Evolutionary conservation across 1,139 yeast genomes (phyloP).

Genomic region (Candida frijolesensis): DNA sequence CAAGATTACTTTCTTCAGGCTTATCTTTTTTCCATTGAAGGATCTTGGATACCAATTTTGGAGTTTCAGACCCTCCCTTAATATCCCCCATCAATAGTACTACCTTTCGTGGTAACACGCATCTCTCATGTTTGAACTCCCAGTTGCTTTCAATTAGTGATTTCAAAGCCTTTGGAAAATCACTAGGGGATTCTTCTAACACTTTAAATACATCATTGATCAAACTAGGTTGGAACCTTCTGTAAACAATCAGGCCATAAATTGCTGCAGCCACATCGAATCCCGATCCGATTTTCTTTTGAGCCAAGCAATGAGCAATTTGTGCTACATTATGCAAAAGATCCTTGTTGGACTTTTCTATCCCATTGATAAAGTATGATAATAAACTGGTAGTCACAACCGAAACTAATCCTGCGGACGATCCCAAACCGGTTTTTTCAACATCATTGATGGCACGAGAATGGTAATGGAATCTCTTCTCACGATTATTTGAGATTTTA

Average conservation of each 20-base stretch:
- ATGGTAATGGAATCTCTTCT: constrained; percentile 62
- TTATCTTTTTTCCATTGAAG: constrained; percentile 64
- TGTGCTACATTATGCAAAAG: constrained; percentile 82
- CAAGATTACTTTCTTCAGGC: constrained; percentile 48
- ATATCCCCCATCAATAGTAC: constrained; percentile 90
- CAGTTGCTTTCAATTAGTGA: constrained; percentile 54
- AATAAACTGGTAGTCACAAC: constrained; percentile 74
- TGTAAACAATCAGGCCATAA: constrained; percentile 83
- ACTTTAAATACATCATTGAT: constrained; percentile 42
- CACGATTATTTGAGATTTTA: constrained; percentile 33
- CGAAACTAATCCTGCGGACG: constrained; percentile 91
- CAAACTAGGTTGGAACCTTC: constrained; percentile 63
- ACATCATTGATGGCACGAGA: constrained; percentile 62
- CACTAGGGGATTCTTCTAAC: constrained; percentile 10
- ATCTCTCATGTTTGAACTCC: constrained; percentile 55
- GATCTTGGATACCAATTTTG: constrained; percentile 80
- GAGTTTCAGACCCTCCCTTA: constrained; percentile 90
- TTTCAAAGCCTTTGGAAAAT: constrained; percentile 25
- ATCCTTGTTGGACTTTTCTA: constrained; percentile 23
- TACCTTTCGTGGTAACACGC: constrained; percentile 68
- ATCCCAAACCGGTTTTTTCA: constrained; percentile 93
- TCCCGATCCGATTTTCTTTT: constrained; percentile 93
- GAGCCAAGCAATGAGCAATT: constrained; percentile 90
- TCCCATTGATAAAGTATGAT: constrained; percentile 40
- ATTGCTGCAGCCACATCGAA: constrained; percentile 97